Evolutionary conservation across 805 yeast genomes (phyloP).

Genomic region (Geotrichum ghanense): DNA sequence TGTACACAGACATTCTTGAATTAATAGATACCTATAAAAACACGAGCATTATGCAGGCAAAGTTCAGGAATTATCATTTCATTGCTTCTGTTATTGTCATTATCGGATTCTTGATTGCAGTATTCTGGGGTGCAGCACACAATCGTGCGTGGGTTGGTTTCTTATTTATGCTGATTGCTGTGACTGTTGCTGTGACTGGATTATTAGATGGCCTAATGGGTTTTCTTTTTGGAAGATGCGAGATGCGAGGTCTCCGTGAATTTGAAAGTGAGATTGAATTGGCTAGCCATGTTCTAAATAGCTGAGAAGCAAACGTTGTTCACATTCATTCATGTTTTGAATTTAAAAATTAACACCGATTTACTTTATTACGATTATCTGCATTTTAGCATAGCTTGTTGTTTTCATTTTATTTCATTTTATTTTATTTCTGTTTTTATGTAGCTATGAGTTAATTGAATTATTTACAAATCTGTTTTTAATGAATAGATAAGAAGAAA

Average conservation of each 20-base stretch:
- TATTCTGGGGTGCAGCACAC: constrained; percentile 44
- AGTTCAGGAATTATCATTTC: constrained; percentile 59
- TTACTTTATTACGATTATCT: too few species aligned
- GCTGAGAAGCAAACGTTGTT: too few species aligned
- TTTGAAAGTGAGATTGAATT: constrained; percentile 54
- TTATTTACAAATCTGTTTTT: too few species aligned
- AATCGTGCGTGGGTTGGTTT: constrained; percentile 54
- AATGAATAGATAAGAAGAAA: too few species aligned
- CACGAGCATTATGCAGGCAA: constrained; percentile 47
- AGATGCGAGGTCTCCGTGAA: constrained; percentile 64
- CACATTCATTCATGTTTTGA: too few species aligned
- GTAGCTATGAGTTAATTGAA: too few species aligned
- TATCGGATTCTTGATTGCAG: constrained; percentile 42
- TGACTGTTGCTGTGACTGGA: constrained; percentile 53
- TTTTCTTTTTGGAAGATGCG: constrained; percentile 68
- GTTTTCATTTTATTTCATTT: too few species aligned
- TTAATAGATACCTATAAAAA: constrained; percentile 38
- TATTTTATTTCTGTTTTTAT: too few species aligned
- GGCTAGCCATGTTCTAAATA: constrained; percentile 11
- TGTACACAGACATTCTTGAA: constrained; percentile 39
- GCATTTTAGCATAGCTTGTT: too few species aligned
- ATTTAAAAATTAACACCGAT: too few species aligned
- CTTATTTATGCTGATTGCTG: constrained; percentile 47
- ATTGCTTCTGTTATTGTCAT: constrained; percentile 39
- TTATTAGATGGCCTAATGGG: constrained; percentile 68